Conservation (phyloP, 148 eudicot species). For the Cornus controversa region DNA sequence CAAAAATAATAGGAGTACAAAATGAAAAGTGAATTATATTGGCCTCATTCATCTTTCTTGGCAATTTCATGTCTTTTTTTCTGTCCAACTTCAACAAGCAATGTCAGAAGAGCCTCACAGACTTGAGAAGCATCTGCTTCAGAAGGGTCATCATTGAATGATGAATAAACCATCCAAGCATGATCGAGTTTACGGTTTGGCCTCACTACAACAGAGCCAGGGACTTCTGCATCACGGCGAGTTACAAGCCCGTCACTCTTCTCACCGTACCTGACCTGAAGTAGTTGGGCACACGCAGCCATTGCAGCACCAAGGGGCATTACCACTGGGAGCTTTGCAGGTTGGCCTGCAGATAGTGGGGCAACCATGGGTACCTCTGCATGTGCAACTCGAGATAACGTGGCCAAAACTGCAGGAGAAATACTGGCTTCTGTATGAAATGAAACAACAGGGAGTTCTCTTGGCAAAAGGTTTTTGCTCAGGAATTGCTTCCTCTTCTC, state of each 20-base stretch:
- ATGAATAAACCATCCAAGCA: constrained; percentile 96
- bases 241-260: constrained; percentile 97
- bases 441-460: constrained; percentile 81
- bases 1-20: no score
- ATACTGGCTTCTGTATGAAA: constrained; percentile 85
- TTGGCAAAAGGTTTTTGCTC: constrained; percentile 64
- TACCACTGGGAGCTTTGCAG: constrained; percentile 80
- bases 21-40: background rate
- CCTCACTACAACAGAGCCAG: constrained; percentile 87
- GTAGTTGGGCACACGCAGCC: constrained; percentile 96
- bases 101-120: constrained; percentile 81
- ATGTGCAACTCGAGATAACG: constrained; percentile 86
- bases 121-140: constrained; percentile 87
- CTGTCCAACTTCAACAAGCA: constrained; percentile 75
- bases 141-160: constrained; percentile 61
- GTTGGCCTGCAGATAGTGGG: constrained; percentile 39
- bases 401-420: constrained; percentile 87
- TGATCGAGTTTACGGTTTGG: constrained; percentile 86
- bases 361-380: constrained; percentile 71
- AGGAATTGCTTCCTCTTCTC: constrained; percentile 76
- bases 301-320: constrained; percentile 91
- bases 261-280: constrained; percentile 77
- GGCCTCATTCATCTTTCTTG: constrained; percentile 49
- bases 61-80: constrained; percentile 43
- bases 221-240: constrained; percentile 95